Percentiles rank a stretch among this genome's conserved stretches.
These are phyloP conservation scores for Leptosphaerulina australis DNA, from an alignment of 2,329 filamentous ascomycete species.

Conservation along the genomic window DNA sequence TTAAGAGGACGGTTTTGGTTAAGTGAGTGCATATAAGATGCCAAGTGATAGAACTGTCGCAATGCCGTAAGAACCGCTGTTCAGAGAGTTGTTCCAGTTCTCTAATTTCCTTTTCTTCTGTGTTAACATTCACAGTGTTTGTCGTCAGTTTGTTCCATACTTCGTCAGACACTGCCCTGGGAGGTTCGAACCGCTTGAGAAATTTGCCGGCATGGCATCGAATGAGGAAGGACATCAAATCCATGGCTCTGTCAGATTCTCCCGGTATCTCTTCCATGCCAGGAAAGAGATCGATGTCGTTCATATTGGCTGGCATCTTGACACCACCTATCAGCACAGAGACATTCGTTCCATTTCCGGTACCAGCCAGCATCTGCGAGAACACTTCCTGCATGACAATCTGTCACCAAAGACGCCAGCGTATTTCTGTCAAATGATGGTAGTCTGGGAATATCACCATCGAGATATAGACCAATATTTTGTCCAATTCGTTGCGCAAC, in stretches of 20 bases:
- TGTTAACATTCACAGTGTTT: slow-evolving; percentile 21
- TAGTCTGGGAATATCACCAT: slow-evolving; percentile 59
- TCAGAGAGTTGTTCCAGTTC: slow-evolving; percentile 52
- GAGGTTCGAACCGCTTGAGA: slow-evolving; percentile 32
- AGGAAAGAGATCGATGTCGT: slow-evolving; percentile 57
- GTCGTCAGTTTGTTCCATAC: slow-evolving; percentile 33
- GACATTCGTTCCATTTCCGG: slow-evolving; percentile 46
- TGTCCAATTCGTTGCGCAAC: slow-evolving; percentile 66
- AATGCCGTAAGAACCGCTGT: slow-evolving; percentile 48
- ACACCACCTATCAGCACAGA: slow-evolving; percentile 57
- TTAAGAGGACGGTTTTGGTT: slow-evolving; percentile 51
- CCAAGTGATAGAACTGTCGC: slow-evolving; percentile 47
- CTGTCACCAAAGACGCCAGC: slow-evolving; percentile 63
- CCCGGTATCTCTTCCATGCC: slow-evolving; percentile 53
- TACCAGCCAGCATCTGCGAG: slow-evolving; percentile 61
- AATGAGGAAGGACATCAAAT: slow-evolving; percentile 58
- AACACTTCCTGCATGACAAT: slow-evolving; percentile 66
- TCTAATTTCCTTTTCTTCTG: slow-evolving; percentile 44
- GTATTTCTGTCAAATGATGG: slow-evolving; percentile 65
- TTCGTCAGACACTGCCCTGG: slow-evolving; percentile 30
- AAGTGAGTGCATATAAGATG: slow-evolving; percentile 55
- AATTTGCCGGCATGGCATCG: slow-evolving; percentile 52
- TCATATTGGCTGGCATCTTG: slow-evolving; percentile 58
- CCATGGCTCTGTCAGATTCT: slow-evolving; percentile 52
- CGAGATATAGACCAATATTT: slow-evolving; percentile 66